These are phyloP conservation scores for Leishmania lainsoni DNA, from an alignment of 208 protist species.

Conservation along the genomic window DNA sequence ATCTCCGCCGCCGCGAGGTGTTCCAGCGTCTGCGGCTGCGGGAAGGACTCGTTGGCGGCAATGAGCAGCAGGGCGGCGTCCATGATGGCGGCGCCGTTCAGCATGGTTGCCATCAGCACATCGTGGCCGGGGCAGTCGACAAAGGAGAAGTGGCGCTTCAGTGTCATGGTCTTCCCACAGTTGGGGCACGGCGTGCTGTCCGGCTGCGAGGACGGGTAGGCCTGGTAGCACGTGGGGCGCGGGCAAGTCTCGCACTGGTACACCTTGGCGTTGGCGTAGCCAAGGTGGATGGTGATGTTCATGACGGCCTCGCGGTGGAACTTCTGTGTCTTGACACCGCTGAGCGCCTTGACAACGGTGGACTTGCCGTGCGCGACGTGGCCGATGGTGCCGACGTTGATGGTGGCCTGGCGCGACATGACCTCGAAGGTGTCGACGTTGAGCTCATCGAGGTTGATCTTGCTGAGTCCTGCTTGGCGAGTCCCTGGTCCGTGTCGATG, in stretches of 20 bases:
- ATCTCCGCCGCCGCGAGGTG: constrained; percentile 99
- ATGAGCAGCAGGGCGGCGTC: constrained; percentile 99
- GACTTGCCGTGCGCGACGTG: constrained; percentile 99
- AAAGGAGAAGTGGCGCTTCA: constrained; percentile 98
- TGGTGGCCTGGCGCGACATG: constrained; percentile 99
- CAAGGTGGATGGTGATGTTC: constrained; percentile 99
- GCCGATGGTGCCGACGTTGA: constrained; percentile 99
- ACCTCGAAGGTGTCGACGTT: constrained; percentile 96
- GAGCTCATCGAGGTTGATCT: constrained; percentile 81
- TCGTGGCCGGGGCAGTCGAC: constrained; percentile 99
- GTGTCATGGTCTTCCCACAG: constrained; percentile 69
- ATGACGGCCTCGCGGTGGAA: constrained; percentile 99
- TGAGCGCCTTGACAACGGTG: constrained; percentile 99
- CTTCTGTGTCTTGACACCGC: constrained; percentile 98
- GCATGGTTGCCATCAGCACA: constrained; percentile 99
- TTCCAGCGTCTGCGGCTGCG: constrained; percentile 94
- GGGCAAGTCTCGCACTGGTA: constrained; percentile 87
- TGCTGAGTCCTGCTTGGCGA: constrained; percentile 81
- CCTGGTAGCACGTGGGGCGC: constrained; percentile 94
- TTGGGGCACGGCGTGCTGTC: constrained; percentile 85
- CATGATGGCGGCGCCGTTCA: constrained; percentile 99
- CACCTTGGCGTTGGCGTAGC: constrained; percentile 99
- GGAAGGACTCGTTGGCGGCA: constrained; percentile 99
- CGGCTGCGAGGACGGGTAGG: constrained; percentile 87
- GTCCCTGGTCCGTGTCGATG: constrained; percentile 43